Evolutionary conservation across 495 filamentous ascomycete genomes (phyloP).

Genomic region (Pseudoneurospora amorphoporcata): DNA sequence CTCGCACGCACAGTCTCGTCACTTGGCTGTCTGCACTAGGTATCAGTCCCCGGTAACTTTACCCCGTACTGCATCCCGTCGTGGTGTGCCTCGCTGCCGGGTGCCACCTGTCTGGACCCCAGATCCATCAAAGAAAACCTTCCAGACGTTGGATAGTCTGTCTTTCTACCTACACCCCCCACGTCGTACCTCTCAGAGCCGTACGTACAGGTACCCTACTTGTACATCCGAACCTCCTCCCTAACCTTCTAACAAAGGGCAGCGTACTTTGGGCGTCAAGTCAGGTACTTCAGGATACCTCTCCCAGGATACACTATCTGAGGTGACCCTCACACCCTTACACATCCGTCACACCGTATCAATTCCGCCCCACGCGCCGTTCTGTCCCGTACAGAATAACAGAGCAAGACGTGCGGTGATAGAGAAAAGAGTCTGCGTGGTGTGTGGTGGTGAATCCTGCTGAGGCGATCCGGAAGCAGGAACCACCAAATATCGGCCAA

Average conservation of each 20-base stretch:
- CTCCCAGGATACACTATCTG: background rate
- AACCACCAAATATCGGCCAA: background rate
- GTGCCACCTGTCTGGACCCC: conserved; percentile 8
- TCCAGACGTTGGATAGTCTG: background rate
- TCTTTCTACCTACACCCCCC: background rate
- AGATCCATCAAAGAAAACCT: conserved; percentile 2
- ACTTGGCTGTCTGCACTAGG: background rate
- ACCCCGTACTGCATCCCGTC: background rate
- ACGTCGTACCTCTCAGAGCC: background rate
- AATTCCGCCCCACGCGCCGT: background rate
- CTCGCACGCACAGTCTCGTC: background rate
- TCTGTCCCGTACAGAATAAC: background rate
- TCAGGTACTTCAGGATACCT: background rate
- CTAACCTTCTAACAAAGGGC: background rate
- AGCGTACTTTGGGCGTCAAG: background rate
- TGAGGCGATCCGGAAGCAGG: background rate
- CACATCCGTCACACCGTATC: background rate
- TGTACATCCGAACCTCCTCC: background rate
- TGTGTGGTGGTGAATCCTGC: background rate
- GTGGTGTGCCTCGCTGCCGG: conserved; percentile 1
- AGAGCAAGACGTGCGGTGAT: background rate
- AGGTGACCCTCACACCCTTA: background rate
- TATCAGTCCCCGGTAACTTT: conserved; percentile 3
- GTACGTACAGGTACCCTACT: background rate
- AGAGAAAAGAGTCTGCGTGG: background rate